Percentiles rank a stretch among this genome's conserved stretches.
Conservation (phyloP, 805 yeast species). For the Suhomyces kilbournensis region DNA sequence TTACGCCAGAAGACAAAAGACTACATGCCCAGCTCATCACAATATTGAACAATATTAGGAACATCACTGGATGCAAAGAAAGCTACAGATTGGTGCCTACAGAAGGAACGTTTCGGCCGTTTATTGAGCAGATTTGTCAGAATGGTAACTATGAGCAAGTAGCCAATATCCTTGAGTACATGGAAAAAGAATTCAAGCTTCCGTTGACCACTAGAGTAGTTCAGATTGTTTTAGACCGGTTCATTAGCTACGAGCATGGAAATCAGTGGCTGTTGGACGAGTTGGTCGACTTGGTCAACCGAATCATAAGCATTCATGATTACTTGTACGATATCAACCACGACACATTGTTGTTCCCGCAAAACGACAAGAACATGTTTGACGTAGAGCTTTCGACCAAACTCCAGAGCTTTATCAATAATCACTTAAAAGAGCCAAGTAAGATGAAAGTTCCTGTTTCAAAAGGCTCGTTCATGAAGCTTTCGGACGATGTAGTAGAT, state of each 20-base stretch:
- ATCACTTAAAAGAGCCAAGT: constrained; percentile 8
- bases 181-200: constrained; percentile 20
- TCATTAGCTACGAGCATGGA: constrained; percentile 9
- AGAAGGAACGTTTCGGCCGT: constrained; percentile 22
- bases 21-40: constrained; percentile 13
- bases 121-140: constrained; percentile 11
- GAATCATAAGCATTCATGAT: constrained; percentile 16
- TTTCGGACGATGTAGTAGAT: constrained; percentile 17
- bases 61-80: constrained; percentile 8
- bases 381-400: constrained; percentile 11
- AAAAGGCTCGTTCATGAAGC: constrained; percentile 19
- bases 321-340: constrained; percentile 5
- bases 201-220: constrained; percentile 35
- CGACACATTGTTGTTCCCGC: constrained; percentile 6
- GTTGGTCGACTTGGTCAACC: constrained; percentile 11
- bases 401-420: constrained; percentile 12
- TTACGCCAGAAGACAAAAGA: constrained; percentile 20
- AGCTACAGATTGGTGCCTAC: constrained; percentile 19
- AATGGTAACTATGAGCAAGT: background rate
- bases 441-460: constrained; percentile 5
- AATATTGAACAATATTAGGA: constrained; percentile 14
- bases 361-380: background rate
- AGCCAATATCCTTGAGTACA: constrained; percentile 12
- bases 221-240: constrained; percentile 14
- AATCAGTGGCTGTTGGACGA: constrained; percentile 7